Evolutionary conservation across 352 stramenopile species (phyloP).

Genomic region (Phytophthora capsici): DNA sequence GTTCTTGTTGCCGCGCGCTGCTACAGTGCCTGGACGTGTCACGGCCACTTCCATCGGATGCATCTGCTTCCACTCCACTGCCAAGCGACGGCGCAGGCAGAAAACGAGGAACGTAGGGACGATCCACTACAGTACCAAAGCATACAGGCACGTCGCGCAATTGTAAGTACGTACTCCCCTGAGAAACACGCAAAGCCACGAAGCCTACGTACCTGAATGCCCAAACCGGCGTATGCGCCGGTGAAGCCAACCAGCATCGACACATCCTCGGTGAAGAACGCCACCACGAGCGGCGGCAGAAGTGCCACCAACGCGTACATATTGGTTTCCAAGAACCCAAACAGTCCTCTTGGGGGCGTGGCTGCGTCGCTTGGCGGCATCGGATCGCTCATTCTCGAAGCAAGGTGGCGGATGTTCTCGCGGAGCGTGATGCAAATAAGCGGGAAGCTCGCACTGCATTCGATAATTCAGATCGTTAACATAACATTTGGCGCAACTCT

Average conservation of each 20-base stretch:
- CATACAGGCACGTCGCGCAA: constrained; percentile 32
- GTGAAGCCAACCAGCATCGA: constrained; percentile 90
- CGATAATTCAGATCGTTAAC: constrained; percentile 12
- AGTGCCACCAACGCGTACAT: constrained; percentile 76
- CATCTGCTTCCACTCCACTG: constrained; percentile 45
- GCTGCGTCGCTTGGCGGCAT: constrained; percentile 23
- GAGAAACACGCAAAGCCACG: constrained; percentile 32
- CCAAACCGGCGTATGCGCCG: constrained; percentile 82
- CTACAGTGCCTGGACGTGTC: constrained; percentile 23
- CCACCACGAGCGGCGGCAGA: constrained; percentile 79
- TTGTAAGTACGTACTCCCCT: constrained; percentile 38
- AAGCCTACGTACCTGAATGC: constrained; percentile 72
- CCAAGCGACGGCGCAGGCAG: constrained; percentile 68
- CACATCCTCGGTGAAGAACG: constrained; percentile 90
- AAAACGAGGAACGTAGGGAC: constrained; percentile 82
- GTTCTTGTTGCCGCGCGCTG: constrained; percentile 49
- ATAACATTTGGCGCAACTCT: constrained; percentile 12
- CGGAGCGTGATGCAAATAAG: constrained; percentile 89
- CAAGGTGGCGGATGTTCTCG: constrained; percentile 82
- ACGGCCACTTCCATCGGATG: constrained; percentile 40
- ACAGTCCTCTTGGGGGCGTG: constrained; percentile 28
- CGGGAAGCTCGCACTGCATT: constrained; percentile 81
- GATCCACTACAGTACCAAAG: constrained; percentile 67
- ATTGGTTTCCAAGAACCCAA: constrained; percentile 60
- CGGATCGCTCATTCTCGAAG: constrained; percentile 48